Conservation (phyloP, 192 early-diverging fungal species). For the Gryganskiella cystojenkinii region DNA sequence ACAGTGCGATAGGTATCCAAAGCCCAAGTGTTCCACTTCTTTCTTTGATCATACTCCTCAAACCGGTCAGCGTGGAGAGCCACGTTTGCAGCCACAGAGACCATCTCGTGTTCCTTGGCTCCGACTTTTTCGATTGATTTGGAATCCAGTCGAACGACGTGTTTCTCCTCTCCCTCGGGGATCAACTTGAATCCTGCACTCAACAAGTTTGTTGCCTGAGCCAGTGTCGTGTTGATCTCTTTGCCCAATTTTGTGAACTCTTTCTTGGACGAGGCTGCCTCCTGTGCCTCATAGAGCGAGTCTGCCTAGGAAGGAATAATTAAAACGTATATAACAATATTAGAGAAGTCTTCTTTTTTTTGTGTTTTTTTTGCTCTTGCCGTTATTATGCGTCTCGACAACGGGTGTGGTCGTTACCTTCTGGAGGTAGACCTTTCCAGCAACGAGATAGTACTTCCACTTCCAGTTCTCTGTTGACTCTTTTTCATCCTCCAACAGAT, state of each 20-base stretch:
- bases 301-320: slow-evolving; percentile 12
- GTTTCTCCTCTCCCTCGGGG: slow-evolving; percentile 40
- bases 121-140: slow-evolving; percentile 46
- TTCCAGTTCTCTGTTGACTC: slow-evolving; percentile 12
- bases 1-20: slow-evolving; percentile 37
- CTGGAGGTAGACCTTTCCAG: slow-evolving; percentile 40
- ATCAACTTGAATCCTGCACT: slow-evolving; percentile 27
- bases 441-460: slow-evolving; percentile 49
- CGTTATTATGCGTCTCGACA: no score
- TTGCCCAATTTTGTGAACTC: slow-evolving; percentile 30
- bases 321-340: not conserved
- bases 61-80: slow-evolving; percentile 45
- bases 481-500: slow-evolving; percentile 23
- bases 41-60: slow-evolving; percentile 44
- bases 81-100: slow-evolving; percentile 40
- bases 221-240: slow-evolving; percentile 32
- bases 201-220: slow-evolving; percentile 32
- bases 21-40: slow-evolving; percentile 47
- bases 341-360: not conserved
- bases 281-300: slow-evolving; percentile 45
- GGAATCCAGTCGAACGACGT: slow-evolving; percentile 35
- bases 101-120: slow-evolving; percentile 37
- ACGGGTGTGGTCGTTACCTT: slow-evolving; percentile 24
- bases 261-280: slow-evolving; percentile 41
- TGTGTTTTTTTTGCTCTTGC: no score